A percentile compares a stretch with the other conserved stretches of the same genome.
phyloP scores from a whole-genome alignment of 495 filamentous ascomycete genomes.

The Viridothelium virens region DNA sequence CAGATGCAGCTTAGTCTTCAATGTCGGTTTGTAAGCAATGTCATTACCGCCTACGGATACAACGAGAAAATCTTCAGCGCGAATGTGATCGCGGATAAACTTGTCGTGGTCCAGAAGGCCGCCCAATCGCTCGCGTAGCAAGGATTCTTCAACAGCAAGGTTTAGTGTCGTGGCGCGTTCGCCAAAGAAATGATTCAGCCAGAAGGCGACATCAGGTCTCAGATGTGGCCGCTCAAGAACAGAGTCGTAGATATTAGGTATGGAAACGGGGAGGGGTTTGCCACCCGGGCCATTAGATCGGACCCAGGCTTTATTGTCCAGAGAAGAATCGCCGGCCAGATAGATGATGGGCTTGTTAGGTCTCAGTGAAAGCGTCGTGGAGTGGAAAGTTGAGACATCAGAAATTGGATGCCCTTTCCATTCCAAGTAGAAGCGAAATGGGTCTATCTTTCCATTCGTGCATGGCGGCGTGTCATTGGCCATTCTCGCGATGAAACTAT shows the following conservation, averaged over 20 bases:
- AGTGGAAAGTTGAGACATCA: conserved; percentile 22
- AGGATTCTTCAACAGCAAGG: conserved; percentile 28
- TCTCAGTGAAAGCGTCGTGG: conserved; percentile 9
- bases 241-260: conserved; percentile 26
- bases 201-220: conserved; percentile 32
- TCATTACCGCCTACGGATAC: conserved; percentile 35
- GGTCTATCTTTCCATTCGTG: conserved; percentile 18
- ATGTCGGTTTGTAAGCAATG: conserved; percentile 27
- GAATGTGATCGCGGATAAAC: conserved; percentile 32
- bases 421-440: conserved; percentile 28
- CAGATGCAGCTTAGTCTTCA: conserved; percentile 27
- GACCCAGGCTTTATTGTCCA: conserved; percentile 35
- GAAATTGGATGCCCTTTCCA: conserved; percentile 31
- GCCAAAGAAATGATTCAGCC: conserved; percentile 31
- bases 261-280: conserved; percentile 18
- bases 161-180: conserved; percentile 28
- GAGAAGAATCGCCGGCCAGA: conserved; percentile 33
- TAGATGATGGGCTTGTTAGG: conserved; percentile 28
- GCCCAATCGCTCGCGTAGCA: conserved; percentile 24
- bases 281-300: conserved; percentile 21
- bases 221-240: conserved; percentile 22
- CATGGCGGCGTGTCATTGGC: no score
- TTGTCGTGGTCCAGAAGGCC: conserved; percentile 28
- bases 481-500: no score
- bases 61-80: conserved; percentile 27